Percentiles rank a stretch among this genome's conserved stretches.
Conservation (phyloP, 2,329 filamentous ascomycete species). For the Thielaviopsis euricoi region DNA sequence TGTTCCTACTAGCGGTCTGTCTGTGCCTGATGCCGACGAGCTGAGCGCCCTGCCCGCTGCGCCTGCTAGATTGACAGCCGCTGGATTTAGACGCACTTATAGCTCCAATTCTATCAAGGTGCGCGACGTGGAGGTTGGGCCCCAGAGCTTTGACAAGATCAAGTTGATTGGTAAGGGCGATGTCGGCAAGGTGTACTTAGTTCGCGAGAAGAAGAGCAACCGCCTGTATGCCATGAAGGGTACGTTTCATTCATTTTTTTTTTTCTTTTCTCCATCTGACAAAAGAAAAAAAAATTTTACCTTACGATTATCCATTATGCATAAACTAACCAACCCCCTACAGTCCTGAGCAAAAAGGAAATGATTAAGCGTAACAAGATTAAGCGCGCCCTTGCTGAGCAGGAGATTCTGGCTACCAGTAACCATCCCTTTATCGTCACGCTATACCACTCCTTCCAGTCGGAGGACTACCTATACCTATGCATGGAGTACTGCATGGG, state of each 20-base stretch:
- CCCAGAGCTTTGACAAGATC: constrained; percentile 96
- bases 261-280: constrained; percentile 12
- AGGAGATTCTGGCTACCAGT: constrained; percentile 94
- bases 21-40: constrained; percentile 30
- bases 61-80: constrained; percentile 43
- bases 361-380: constrained; percentile 99
- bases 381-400: constrained; percentile 91
- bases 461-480: constrained; percentile 94
- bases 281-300: constrained; percentile 25
- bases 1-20: constrained; percentile 21
- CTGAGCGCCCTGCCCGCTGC: constrained; percentile 48
- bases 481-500: constrained; percentile 99
- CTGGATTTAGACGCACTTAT: constrained; percentile 84
- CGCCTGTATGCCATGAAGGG: constrained; percentile 98
- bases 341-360: constrained; percentile 97
- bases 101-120: constrained; percentile 99
- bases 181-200: constrained; percentile 94
- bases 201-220: constrained; percentile 93
- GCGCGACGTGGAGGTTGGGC: constrained; percentile 87
- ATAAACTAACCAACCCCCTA: neutral
- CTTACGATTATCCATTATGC: neutral
- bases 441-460: constrained; percentile 97
- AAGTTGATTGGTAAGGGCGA: constrained; percentile 98
- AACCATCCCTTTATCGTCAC: constrained; percentile 99
- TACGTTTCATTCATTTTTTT: constrained; percentile 26